phyloP scores from a whole-genome alignment of 257 asterid genomes.

The Solanum chilense region DNA sequence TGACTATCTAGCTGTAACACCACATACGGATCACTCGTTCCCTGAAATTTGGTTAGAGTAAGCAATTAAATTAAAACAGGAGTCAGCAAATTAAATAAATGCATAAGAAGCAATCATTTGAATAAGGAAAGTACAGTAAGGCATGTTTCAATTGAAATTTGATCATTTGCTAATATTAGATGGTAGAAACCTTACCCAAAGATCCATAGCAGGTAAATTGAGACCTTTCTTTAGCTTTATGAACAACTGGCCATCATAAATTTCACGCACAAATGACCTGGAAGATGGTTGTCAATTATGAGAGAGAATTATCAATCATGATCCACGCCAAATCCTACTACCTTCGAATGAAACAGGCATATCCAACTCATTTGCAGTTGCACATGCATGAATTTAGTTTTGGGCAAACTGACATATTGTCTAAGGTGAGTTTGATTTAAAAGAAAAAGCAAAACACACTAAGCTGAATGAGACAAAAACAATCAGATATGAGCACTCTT shows the following conservation, averaged over 20 bases:
- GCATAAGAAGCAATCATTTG: not conserved
- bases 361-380: not conserved
- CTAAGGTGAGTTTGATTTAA: not conserved
- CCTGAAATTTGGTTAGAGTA: slow-evolving; percentile 29
- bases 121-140: not conserved
- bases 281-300: not conserved
- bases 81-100: not conserved
- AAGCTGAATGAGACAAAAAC: not conserved
- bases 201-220: slow-evolving; percentile 91
- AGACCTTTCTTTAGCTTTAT: slow-evolving; percentile 75
- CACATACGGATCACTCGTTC: slow-evolving; percentile 98
- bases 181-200: slow-evolving; percentile 60
- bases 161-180: not conserved
- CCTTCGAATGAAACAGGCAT: not conserved
- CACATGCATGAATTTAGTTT: not conserved
- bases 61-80: not conserved
- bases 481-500: not conserved
- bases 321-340: not conserved
- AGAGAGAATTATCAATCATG: not conserved
- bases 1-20: slow-evolving; percentile 71
- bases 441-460: not conserved
- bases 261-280: slow-evolving; percentile 88
- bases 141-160: not conserved
- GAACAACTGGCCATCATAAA: slow-evolving; percentile 86
- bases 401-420: not conserved